Conservation (phyloP, 2,329 filamentous ascomycete genomes). For the Pseudocercospora cruenta region DNA sequence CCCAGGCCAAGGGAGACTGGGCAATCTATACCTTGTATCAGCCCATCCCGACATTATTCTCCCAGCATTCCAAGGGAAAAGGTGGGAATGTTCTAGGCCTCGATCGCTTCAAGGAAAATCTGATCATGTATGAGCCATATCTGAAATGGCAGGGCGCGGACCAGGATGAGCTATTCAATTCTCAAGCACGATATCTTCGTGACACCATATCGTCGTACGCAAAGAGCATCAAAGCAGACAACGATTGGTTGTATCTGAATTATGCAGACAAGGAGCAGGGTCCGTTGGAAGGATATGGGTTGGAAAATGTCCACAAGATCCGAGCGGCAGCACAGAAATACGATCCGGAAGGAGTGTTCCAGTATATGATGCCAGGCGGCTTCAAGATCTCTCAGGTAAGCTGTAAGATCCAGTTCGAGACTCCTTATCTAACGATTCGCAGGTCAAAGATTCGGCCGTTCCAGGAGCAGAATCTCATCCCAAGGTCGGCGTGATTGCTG, state of each 20-base stretch:
- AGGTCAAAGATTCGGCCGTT: not conserved
- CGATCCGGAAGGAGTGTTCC: conserved; percentile 21
- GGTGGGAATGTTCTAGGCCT: conserved; percentile 42
- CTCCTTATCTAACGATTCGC: not conserved
- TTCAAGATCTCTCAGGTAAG: conserved; percentile 17
- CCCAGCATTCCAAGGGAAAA: conserved; percentile 8
- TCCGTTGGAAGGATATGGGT: conserved; percentile 16
- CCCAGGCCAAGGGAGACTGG: conserved; percentile 16
- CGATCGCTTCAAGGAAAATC: conserved; percentile 37
- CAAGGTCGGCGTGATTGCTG: not conserved
- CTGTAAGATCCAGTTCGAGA: not conserved
- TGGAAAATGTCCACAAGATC: conserved; percentile 17
- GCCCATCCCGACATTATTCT: conserved; percentile 15
- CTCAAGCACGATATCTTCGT: conserved; percentile 1
- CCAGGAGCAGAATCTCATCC: not conserved
- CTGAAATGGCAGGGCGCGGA: conserved; percentile 14
- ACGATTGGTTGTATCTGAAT: conserved; percentile 18
- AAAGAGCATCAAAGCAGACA: conserved; percentile 2
- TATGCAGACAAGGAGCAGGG: conserved; percentile 19
- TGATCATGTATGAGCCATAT: conserved; percentile 19
- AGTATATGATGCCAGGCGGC: conserved; percentile 19
- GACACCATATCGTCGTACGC: conserved; percentile 7
- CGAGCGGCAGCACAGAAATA: conserved; percentile 11
- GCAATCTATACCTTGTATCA: conserved; percentile 12
- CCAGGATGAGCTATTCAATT: conserved; percentile 7